These are phyloP conservation scores for Chaetomiaceae sp. DNA, from an alignment of 2,329 filamentous ascomycete genomes.

Conservation along the genomic window DNA sequence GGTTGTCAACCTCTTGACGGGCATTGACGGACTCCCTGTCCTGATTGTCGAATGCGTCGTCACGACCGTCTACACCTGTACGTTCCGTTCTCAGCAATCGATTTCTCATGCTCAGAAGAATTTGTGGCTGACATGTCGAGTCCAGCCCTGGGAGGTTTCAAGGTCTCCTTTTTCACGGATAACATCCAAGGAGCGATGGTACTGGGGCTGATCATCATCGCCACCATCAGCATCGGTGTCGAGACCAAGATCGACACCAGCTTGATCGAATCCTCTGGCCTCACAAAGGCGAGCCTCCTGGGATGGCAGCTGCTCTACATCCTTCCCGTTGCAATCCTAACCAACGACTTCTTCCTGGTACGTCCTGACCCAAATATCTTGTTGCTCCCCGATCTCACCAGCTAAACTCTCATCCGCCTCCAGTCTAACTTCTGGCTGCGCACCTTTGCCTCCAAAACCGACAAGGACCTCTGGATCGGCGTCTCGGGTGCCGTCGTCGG, in stretches of 20 bases:
- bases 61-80: constrained; percentile 80
- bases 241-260: constrained; percentile 67
- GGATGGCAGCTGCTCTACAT: constrained; percentile 87
- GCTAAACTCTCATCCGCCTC: not conserved
- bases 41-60: constrained; percentile 73
- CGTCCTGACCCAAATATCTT: not conserved
- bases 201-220: constrained; percentile 67
- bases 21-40: constrained; percentile 66
- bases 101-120: no score
- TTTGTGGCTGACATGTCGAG: constrained; percentile 1
- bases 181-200: constrained; percentile 79
- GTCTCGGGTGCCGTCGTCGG: constrained; percentile 61
- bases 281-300: constrained; percentile 63
- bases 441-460: constrained; percentile 73
- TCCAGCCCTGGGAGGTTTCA: constrained; percentile 72
- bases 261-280: constrained; percentile 62
- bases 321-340: constrained; percentile 71
- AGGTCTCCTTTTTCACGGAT: constrained; percentile 79
- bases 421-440: constrained; percentile 75
- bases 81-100: no score
- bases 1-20: constrained; percentile 69
- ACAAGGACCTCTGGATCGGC: constrained; percentile 72
- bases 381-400: not conserved
- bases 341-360: constrained; percentile 77
- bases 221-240: constrained; percentile 70